Percentiles rank a stretch among this genome's conserved stretches.
phyloP scores from a whole-genome alignment of 2,329 filamentous ascomycete genomes.

The Trichoderma semiorbis region DNA sequence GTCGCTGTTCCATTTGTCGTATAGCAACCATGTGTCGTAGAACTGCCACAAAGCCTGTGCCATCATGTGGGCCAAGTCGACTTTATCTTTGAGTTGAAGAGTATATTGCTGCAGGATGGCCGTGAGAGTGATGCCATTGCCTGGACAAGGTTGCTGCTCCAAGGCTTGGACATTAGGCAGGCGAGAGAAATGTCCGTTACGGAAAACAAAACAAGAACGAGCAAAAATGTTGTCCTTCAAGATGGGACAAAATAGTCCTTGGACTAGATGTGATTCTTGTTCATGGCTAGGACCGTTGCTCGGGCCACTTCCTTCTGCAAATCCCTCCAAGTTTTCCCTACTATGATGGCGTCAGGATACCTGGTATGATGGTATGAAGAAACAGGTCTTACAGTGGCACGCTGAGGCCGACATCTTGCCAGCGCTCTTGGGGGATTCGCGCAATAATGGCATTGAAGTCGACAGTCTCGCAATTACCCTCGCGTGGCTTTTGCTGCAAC shows the following conservation, averaged over 20 bases:
- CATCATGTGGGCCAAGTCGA: accelerated
- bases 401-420: not conserved
- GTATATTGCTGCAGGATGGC: not conserved
- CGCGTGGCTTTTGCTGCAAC: not conserved
- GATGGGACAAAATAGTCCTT: not conserved
- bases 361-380: not conserved
- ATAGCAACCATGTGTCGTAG: not conserved
- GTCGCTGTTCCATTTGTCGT: not conserved
- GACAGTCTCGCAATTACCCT: not conserved
- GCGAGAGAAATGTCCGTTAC: not conserved
- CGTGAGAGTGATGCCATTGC: not conserved
- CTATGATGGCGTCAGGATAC: not conserved
- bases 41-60: not conserved
- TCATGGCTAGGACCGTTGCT: not conserved
- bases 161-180: not conserved
- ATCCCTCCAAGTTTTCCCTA: not conserved
- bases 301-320: too few species aligned
- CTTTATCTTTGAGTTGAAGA: not conserved
- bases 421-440: not conserved
- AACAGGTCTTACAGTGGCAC: not conserved
- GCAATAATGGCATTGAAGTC: not conserved
- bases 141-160: not conserved
- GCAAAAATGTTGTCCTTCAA: not conserved
- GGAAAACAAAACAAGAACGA: not conserved
- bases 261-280: not conserved